These are phyloP conservation scores for Neonectria punicea DNA, from an alignment of 2,329 filamentous ascomycete genomes.

Conservation along the genomic window DNA sequence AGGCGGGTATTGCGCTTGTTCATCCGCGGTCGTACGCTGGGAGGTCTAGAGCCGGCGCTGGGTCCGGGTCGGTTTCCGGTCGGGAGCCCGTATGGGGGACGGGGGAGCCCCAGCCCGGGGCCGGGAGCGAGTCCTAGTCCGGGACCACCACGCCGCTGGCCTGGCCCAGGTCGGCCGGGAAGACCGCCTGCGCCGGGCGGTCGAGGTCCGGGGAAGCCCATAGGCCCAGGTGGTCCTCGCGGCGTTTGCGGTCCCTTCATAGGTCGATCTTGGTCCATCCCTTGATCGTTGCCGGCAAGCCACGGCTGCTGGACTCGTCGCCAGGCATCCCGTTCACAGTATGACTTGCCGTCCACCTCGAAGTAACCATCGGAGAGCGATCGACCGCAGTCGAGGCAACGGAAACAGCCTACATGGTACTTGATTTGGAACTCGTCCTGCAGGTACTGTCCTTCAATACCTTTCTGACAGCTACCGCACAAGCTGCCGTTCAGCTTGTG, in stretches of 20 bases:
- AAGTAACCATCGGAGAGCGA: conserved; percentile 88
- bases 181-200: conserved; percentile 28
- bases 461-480: conserved; percentile 80
- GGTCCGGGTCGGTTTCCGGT: conserved; percentile 42
- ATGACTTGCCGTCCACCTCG: conserved; percentile 82
- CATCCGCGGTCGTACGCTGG: conserved; percentile 59
- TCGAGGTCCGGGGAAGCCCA: conserved; percentile 8
- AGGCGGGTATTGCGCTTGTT: conserved; percentile 71
- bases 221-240: conserved; percentile 1
- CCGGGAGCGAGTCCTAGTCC: conserved; percentile 4
- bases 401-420: conserved; percentile 89
- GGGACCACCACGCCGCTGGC: conserved; percentile 28
- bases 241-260: conserved; percentile 31
- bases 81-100: conserved; percentile 41
- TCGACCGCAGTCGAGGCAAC: conserved; percentile 80
- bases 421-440: conserved; percentile 83
- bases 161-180: conserved; percentile 36
- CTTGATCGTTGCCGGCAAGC: conserved; percentile 13
- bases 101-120: conserved; percentile 36
- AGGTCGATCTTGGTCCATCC: conserved; percentile 23
- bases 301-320: conserved; percentile 56
- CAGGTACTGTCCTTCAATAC: conserved; percentile 94
- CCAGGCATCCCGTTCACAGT: conserved; percentile 89
- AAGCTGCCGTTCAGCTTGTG: conserved; percentile 90
- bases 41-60: conserved; percentile 46